Percentiles rank a stretch among this genome's conserved stretches.
Evolutionary conservation across 345 rosid genomes (phyloP).

Genomic region (Viola odorata): DNA sequence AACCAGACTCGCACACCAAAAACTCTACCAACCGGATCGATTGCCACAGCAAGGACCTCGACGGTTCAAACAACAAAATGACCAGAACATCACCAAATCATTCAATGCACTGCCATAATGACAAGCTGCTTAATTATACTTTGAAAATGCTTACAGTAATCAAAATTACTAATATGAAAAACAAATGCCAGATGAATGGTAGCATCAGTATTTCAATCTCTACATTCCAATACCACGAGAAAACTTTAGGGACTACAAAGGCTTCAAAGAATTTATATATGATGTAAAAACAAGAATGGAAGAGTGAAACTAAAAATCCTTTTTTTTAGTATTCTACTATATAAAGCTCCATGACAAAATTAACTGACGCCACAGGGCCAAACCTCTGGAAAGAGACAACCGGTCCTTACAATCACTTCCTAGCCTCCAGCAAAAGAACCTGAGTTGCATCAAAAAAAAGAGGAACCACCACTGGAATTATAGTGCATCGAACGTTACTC

Average conservation of each 20-base stretch:
- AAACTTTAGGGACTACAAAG: conserved; percentile 3
- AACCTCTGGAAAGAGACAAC: conserved; percentile 26
- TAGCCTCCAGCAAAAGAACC: conserved; percentile 27
- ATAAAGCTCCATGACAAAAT: conserved; percentile 25
- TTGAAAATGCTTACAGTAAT: not conserved
- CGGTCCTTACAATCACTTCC: conserved; percentile 22
- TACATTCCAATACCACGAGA: conserved; percentile 28
- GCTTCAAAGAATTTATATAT: conserved; percentile 20
- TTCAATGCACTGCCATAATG: too few species aligned
- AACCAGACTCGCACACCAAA: too few species aligned
- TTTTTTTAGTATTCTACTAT: conserved; percentile 7
- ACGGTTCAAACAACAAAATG: too few species aligned
- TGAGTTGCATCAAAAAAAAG: conserved; percentile 2
- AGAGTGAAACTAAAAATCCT: conserved; percentile 6
- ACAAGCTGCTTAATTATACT: too few species aligned
- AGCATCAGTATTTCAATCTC: conserved; percentile 11
- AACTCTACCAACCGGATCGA: too few species aligned
- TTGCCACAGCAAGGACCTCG: too few species aligned
- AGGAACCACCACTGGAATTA: not conserved
- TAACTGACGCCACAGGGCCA: conserved; percentile 26
- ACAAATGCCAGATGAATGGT: not conserved
- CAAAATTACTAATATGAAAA: not conserved
- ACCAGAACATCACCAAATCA: too few species aligned
- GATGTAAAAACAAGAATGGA: conserved; percentile 14
- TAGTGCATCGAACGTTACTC: not conserved